Evolutionary conservation across 345 rosid genomes (phyloP).

Genomic region (Gynandropsis gynandra): DNA sequence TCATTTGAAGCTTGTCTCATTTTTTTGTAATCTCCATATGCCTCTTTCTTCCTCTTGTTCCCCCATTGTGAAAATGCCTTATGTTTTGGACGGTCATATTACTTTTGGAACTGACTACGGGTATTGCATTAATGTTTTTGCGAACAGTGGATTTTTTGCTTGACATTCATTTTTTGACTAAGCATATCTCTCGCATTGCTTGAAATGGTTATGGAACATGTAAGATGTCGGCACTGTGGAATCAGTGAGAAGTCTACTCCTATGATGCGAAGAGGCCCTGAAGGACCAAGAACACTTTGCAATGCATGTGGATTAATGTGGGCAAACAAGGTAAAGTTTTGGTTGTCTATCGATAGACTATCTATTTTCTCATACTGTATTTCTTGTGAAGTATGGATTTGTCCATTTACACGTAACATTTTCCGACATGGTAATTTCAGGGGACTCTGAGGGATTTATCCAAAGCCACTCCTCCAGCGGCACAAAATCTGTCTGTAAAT

Average conservation of each 20-base stretch:
- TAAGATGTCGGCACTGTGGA: conserved; percentile 60
- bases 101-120: too few species aligned
- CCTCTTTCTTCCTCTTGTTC: too few species aligned
- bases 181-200: conserved; percentile 16
- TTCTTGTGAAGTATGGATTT: background rate
- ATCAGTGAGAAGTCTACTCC: conserved; percentile 52
- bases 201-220: conserved; percentile 14
- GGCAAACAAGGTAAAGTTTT: conserved; percentile 52
- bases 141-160: too few species aligned
- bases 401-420: conserved; percentile 2
- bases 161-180: background rate
- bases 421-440: conserved; percentile 24
- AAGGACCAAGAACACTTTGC: conserved; percentile 69
- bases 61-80: background rate
- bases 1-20: too few species aligned
- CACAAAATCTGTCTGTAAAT: conserved; percentile 27
- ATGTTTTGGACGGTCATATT: background rate
- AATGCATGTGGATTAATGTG: conserved; percentile 76
- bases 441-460: conserved; percentile 60
- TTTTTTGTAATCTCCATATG: too few species aligned
- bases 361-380: conserved; percentile 2
- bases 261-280: conserved; percentile 72
- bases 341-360: background rate
- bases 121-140: too few species aligned
- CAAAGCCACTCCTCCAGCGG: conserved; percentile 40